A percentile compares a stretch with the other conserved stretches of the same genome.
These are phyloP conservation scores for Herpetomonas samuelpessoai DNA, from an alignment of 208 protist genomes.

Conservation along the genomic window DNA sequence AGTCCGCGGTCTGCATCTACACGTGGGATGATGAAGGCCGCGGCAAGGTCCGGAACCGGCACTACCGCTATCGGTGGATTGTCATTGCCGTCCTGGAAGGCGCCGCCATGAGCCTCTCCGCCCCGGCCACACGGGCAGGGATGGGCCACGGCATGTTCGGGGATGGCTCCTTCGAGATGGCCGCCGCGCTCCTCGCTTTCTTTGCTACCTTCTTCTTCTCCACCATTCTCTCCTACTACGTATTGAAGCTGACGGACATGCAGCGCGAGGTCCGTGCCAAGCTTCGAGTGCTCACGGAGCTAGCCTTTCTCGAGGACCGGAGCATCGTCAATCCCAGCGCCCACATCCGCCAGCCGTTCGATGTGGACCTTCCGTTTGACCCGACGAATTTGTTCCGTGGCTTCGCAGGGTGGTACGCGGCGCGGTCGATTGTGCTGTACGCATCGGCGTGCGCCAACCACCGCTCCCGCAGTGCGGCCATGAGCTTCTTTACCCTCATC, in stretches of 20 bases:
- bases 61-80: conserved; percentile 72
- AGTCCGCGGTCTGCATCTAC: conserved; percentile 64
- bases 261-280: conserved; percentile 67
- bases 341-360: conserved; percentile 38
- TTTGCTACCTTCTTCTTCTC: conserved; percentile 59
- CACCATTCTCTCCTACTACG: conserved; percentile 39
- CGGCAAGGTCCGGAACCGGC: conserved; percentile 55
- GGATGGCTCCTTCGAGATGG: conserved; percentile 24
- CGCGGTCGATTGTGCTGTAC: conserved; percentile 70
- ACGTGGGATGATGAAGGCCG: conserved; percentile 76
- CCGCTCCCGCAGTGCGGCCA: conserved; percentile 35
- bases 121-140: conserved; percentile 48
- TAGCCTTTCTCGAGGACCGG: conserved; percentile 60
- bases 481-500: conserved; percentile 57
- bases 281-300: conserved; percentile 58
- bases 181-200: conserved; percentile 38
- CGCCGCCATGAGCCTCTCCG: conserved; percentile 51
- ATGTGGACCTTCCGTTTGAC: conserved; percentile 56
- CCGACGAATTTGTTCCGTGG: conserved; percentile 49
- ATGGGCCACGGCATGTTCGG: conserved; percentile 53
- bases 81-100: conserved; percentile 34
- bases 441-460: conserved; percentile 74
- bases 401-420: conserved; percentile 73
- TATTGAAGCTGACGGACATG: conserved; percentile 81
- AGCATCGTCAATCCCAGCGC: conserved; percentile 66